These are phyloP conservation scores for Salix koriyanagi DNA, from an alignment of 345 rosid genomes.

Conservation along the genomic window DNA sequence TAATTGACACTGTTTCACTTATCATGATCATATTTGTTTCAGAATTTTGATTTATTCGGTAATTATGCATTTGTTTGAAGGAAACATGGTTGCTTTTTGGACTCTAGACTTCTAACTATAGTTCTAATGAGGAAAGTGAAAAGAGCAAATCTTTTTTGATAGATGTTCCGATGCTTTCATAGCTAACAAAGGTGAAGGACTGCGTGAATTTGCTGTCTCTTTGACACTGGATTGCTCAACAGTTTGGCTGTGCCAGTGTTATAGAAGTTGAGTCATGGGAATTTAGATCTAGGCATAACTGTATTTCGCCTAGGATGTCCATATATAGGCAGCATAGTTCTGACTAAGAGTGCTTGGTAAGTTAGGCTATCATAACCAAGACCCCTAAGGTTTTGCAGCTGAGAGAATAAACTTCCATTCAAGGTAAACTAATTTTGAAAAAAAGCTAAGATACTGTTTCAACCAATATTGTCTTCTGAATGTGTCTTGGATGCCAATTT, in stretches of 20 bases:
- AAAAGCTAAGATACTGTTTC: neutral
- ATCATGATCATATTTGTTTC: neutral
- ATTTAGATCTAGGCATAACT: neutral
- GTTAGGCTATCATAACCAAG: neutral
- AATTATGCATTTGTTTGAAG: neutral
- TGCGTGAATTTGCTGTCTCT: neutral
- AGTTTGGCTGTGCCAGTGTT: neutral
- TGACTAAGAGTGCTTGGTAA: neutral
- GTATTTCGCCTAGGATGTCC: neutral
- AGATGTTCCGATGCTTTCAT: neutral
- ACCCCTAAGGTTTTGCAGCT: neutral
- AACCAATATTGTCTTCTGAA: neutral
- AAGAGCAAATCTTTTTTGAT: neutral
- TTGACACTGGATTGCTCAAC: neutral
- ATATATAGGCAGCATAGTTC: neutral
- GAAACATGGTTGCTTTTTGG: neutral
- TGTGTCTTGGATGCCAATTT: neutral
- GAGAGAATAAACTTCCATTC: neutral
- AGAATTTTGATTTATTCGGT: neutral
- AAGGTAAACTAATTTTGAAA: neutral
- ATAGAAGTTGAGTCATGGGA: neutral
- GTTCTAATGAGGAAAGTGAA: neutral
- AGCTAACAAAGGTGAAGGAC: conserved; percentile 3
- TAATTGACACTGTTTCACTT: neutral
- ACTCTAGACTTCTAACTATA: neutral